A percentile compares a stretch with the other conserved stretches of the same genome.
These are phyloP conservation scores for Beta lomatogona DNA, from an alignment of 179 eudicot species.

Conservation along the genomic window DNA sequence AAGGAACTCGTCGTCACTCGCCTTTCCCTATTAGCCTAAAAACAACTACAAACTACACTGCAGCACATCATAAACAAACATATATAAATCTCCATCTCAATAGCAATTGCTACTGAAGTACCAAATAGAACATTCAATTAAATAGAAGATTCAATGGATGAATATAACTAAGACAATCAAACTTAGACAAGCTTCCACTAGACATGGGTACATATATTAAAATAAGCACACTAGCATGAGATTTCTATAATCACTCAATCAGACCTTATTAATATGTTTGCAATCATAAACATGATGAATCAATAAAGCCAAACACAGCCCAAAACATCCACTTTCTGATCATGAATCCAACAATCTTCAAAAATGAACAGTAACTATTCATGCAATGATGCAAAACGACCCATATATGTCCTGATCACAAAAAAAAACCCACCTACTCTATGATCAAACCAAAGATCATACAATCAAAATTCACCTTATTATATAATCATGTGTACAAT, in stretches of 20 bases:
- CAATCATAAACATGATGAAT: neutral
- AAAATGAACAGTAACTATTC: neutral
- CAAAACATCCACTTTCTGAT: neutral
- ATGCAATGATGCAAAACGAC: neutral
- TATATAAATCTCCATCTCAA: neutral
- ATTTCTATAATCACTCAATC: neutral
- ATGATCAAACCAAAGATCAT: neutral
- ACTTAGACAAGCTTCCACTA: neutral
- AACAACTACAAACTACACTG: neutral
- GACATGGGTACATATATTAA: neutral
- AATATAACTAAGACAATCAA: neutral
- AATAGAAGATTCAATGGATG: neutral
- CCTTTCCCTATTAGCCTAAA: neutral
- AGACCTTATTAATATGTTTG: neutral
- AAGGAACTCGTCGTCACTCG: neutral
- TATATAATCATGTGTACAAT: neutral
- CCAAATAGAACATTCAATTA: neutral
- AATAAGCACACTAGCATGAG: neutral
- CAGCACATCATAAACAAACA: neutral
- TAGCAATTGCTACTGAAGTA: neutral
- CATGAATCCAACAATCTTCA: neutral
- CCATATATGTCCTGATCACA: neutral
- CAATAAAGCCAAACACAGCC: conserved; percentile 3
- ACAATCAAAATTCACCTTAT: neutral
- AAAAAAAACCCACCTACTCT: neutral